These are phyloP conservation scores for Hypholoma sublateritium DNA, from an alignment of 768 basidiomycete genomes.

Conservation along the genomic window DNA sequence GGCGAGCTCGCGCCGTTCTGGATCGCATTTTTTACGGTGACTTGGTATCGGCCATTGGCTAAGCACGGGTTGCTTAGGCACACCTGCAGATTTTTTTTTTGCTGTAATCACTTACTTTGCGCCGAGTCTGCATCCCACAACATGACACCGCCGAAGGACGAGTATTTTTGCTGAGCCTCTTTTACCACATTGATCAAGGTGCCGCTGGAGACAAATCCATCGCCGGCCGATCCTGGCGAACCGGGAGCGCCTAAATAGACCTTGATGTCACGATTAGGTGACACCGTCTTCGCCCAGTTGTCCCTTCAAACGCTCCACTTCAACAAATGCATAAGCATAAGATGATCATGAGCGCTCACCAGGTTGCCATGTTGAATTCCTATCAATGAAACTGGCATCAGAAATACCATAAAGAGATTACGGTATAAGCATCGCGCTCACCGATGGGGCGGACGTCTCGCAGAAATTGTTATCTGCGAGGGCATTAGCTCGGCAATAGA, in stretches of 20 bases:
- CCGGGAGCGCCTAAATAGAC: conserved; percentile 62
- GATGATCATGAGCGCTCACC: conserved; percentile 26
- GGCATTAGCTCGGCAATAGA: conserved; percentile 1
- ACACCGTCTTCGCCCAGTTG: conserved; percentile 58
- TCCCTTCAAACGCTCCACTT: conserved; percentile 35
- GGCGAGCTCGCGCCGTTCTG: conserved; percentile 34
- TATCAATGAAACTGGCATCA: conserved; percentile 14
- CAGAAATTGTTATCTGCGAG: conserved; percentile 58
- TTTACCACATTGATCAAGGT: conserved; percentile 43
- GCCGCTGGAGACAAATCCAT: conserved; percentile 48
- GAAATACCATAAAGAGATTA: conserved; percentile 9
- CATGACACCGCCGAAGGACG: conserved; percentile 62
- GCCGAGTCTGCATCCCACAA: conserved; percentile 43
- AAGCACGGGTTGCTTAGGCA: not conserved
- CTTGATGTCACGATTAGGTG: conserved; percentile 59
- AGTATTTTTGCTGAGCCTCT: conserved; percentile 47
- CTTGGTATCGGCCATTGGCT: conserved; percentile 62
- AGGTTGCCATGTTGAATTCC: conserved; percentile 52
- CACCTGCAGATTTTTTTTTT: not conserved
- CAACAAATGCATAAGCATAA: not conserved
- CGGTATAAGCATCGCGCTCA: conserved; percentile 18
- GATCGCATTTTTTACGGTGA: conserved; percentile 59
- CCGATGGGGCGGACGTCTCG: conserved; percentile 36
- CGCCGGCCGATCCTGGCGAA: conserved; percentile 46
- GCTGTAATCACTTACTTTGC: conserved; percentile 32